Conservation (phyloP, 306 rosid species). For the Trifolium fragiferum region DNA sequence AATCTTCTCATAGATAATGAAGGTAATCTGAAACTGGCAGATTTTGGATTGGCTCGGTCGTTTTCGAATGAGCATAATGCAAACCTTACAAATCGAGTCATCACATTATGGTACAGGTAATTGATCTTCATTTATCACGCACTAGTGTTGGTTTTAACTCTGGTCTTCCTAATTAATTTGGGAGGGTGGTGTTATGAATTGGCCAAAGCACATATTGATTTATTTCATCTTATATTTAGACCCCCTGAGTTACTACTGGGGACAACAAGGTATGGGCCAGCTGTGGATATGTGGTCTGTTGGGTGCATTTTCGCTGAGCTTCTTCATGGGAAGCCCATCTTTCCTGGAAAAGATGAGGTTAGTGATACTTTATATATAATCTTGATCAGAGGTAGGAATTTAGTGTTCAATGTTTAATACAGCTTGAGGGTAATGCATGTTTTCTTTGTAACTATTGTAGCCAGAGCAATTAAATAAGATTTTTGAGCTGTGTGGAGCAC, state of each 20-base stretch:
- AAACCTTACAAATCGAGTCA: constrained; percentile 76
- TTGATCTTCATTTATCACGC: neutral
- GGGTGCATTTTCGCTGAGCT: constrained; percentile 87
- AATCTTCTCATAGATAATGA: constrained; percentile 81
- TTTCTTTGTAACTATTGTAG: constrained; percentile 48
- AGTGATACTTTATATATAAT: constrained; percentile 11
- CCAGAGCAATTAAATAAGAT: constrained; percentile 75
- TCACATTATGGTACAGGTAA: constrained; percentile 83
- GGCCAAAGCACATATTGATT: neutral
- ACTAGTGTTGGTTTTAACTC: neutral
- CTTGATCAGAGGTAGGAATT: neutral
- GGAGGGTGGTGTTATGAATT: neutral
- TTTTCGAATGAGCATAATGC: constrained; percentile 64
- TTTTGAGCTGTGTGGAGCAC: constrained; percentile 77
- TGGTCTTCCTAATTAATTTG: neutral
- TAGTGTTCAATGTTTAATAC: constrained; percentile 4
- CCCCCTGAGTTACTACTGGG: constrained; percentile 81
- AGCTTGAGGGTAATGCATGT: constrained; percentile 6
- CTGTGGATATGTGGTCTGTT: constrained; percentile 87
- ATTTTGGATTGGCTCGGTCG: constrained; percentile 74
- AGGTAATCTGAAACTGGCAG: constrained; percentile 78
- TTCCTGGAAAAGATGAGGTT: constrained; percentile 82
- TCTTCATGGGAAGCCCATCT: constrained; percentile 69
- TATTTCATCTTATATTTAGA: constrained; percentile 51
- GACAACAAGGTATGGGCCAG: constrained; percentile 76